These are phyloP conservation scores for Aspergillus fumigatiaffinis DNA, from an alignment of 2,329 filamentous ascomycete species.

Conservation along the genomic window DNA sequence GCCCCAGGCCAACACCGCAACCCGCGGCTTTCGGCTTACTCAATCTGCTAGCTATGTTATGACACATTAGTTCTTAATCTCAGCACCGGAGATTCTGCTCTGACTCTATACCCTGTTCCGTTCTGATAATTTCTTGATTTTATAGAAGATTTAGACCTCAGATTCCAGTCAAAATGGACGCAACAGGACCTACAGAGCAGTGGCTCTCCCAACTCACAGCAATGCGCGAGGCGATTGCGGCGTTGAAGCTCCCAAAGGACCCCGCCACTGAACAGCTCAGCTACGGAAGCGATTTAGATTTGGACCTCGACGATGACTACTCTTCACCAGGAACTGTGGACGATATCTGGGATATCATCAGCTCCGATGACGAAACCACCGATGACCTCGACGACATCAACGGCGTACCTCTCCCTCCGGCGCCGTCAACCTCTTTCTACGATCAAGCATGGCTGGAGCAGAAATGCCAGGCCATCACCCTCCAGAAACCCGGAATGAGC, in stretches of 20 bases:
- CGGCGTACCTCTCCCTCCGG: slow-evolving; percentile 28
- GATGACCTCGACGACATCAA: slow-evolving; percentile 59
- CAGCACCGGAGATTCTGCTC: not conserved
- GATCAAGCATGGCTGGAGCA: slow-evolving; percentile 66
- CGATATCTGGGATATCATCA: slow-evolving; percentile 92
- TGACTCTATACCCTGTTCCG: not conserved
- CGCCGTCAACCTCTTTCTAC: slow-evolving; percentile 38
- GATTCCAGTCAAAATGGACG: slow-evolving; percentile 9
- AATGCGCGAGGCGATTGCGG: slow-evolving; percentile 81
- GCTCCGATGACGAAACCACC: slow-evolving; percentile 65
- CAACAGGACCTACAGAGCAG: slow-evolving; percentile 45
- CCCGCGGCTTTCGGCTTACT: not conserved
- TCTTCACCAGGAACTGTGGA: slow-evolving; percentile 61
- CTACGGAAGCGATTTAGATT: slow-evolving; percentile 52
- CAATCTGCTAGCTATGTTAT: not conserved
- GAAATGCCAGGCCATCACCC: slow-evolving; percentile 65
- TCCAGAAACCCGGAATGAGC: slow-evolving; percentile 62
- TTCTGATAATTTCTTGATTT: not conserved
- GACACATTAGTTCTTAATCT: not conserved
- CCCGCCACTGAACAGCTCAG: slow-evolving; percentile 36
- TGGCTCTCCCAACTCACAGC: slow-evolving; percentile 82
- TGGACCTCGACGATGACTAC: slow-evolving; percentile 61
- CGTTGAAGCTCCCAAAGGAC: slow-evolving; percentile 58
- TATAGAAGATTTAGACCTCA: not conserved
- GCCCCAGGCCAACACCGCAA: not conserved